Evolutionary conservation across 495 filamentous ascomycete species (phyloP).

Genomic region (Penicillium ochrochloron): DNA sequence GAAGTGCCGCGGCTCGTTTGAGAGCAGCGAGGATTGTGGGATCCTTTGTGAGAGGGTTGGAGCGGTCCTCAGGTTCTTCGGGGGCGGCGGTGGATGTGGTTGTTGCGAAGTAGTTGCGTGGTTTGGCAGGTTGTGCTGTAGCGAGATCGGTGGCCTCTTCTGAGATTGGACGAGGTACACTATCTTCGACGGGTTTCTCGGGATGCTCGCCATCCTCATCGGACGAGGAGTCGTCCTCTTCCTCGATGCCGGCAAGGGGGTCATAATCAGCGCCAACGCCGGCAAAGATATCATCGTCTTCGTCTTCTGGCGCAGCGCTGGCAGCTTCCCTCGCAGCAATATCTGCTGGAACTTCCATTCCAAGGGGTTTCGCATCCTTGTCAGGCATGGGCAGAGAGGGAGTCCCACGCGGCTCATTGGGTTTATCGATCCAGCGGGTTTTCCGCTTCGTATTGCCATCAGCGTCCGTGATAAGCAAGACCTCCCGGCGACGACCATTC

Average conservation of each 20-base stretch:
- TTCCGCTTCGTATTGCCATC: conserved; percentile 90
- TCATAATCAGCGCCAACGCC: conserved; percentile 87
- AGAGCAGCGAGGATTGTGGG: conserved; percentile 82
- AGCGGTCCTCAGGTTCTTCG: conserved; percentile 52
- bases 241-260: conserved; percentile 74
- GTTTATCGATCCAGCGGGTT: conserved; percentile 58
- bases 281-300: conserved; percentile 80
- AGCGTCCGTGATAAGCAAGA: conserved; percentile 83
- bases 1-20: conserved; percentile 78
- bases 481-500: conserved; percentile 69
- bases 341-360: conserved; percentile 76
- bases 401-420: conserved; percentile 42
- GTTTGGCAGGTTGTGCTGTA: conserved; percentile 28
- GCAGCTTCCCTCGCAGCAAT: conserved; percentile 38
- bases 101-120: conserved; percentile 50
- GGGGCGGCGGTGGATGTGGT: conserved; percentile 30
- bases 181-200: conserved; percentile 27
- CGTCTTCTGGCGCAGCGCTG: conserved; percentile 49
- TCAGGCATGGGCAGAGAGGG: conserved; percentile 62
- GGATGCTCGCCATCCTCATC: conserved; percentile 48
- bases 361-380: conserved; percentile 67
- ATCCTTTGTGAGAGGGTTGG: conserved; percentile 65
- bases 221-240: conserved; percentile 53
- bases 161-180: not conserved
- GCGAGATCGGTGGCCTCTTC: conserved; percentile 10